Evolutionary conservation across 2,329 filamentous ascomycete genomes (phyloP).

Genomic region (Magnaporthales sp.): DNA sequence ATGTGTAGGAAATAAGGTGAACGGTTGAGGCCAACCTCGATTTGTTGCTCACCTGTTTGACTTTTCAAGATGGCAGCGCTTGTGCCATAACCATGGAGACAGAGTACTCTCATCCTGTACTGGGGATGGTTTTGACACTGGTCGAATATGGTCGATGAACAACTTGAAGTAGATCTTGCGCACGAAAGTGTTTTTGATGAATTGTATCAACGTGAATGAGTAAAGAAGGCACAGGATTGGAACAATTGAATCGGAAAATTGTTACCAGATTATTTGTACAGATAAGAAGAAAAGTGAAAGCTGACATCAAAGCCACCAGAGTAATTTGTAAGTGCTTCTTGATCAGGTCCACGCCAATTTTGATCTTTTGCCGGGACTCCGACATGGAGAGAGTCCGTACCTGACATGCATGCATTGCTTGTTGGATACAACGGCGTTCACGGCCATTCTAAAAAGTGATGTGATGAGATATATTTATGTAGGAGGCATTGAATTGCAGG

Average conservation of each 20-base stretch:
- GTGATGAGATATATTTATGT: neutral
- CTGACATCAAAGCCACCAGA: neutral
- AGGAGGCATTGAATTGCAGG: neutral
- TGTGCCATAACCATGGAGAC: constrained; percentile 28
- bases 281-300: neutral
- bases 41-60: constrained; percentile 22
- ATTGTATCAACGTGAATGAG: neutral
- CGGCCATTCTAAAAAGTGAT: neutral
- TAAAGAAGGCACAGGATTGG: neutral
- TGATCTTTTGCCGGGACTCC: constrained; percentile 3
- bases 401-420: neutral
- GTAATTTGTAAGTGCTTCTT: neutral
- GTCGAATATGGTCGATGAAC: neutral
- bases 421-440: neutral
- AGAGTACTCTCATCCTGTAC: constrained; percentile 22
- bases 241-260: neutral
- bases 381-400: constrained; percentile 5
- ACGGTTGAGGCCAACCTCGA: neutral
- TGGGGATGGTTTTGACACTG: neutral
- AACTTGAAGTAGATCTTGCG: neutral
- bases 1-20: constrained; percentile 1
- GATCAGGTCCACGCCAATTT: neutral
- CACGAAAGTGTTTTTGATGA: neutral
- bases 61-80: constrained; percentile 26
- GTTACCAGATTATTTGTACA: neutral